Percentiles rank a stretch among this genome's conserved stretches.
Evolutionary conservation across 805 yeast species (phyloP).

Genomic region (Grigorovia humatica): DNA sequence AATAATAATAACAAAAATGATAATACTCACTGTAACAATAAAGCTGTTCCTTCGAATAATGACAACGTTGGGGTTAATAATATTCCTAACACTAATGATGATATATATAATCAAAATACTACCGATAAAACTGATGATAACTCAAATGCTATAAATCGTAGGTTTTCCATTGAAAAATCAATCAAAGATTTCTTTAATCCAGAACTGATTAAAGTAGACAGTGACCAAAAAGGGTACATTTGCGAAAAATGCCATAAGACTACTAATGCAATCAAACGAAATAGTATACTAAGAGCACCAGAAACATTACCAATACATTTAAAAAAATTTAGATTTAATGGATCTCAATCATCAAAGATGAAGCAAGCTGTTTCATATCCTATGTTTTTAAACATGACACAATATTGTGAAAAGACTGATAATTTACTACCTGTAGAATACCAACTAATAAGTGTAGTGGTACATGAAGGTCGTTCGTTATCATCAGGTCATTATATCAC

Average conservation of each 20-base stretch:
- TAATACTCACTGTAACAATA: no score
- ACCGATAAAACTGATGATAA: neutral
- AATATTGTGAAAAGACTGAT: conserved; percentile 35
- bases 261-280: conserved; percentile 68
- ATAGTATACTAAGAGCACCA: conserved; percentile 71
- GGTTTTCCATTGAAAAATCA: conserved; percentile 64
- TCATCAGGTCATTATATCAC: conserved; percentile 90
- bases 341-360: conserved; percentile 69
- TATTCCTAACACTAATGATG: neutral
- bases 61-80: neutral
- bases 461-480: conserved; percentile 89
- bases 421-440: conserved; percentile 42
- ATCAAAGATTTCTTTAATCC: conserved; percentile 73
- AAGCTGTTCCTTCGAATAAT: neutral
- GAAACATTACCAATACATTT: conserved; percentile 81
- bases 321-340: conserved; percentile 84
- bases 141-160: conserved; percentile 8
- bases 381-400: conserved; percentile 59
- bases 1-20: neutral
- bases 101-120: neutral
- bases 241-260: conserved; percentile 78
- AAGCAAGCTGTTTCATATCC: conserved; percentile 81
- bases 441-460: conserved; percentile 71
- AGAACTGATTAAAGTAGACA: conserved; percentile 64
- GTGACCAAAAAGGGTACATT: conserved; percentile 66